Conservation (phyloP, 2,329 filamentous ascomycete genomes). For the Rhytidhysteron rufulum region DNA sequence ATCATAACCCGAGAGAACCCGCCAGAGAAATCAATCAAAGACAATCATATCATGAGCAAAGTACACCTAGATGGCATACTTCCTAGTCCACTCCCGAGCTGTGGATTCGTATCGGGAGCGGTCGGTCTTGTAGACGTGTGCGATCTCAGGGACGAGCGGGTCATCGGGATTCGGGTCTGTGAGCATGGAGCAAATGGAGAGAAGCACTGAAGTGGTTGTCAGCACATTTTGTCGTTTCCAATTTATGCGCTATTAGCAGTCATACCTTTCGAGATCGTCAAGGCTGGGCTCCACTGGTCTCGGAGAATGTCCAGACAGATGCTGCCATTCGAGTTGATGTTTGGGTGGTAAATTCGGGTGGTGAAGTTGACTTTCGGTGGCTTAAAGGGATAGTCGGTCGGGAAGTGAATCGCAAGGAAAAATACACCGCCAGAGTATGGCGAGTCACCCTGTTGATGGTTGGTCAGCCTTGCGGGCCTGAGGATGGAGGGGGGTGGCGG, state of each 20-base stretch:
- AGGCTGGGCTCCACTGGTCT: slow-evolving; percentile 97
- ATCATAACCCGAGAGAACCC: too few species aligned
- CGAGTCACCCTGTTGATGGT: slow-evolving; percentile 68
- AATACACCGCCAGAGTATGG: slow-evolving; percentile 98
- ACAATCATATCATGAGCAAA: too few species aligned
- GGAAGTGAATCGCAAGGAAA: slow-evolving; percentile 98
- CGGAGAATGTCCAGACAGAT: slow-evolving; percentile 98
- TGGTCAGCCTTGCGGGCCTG: slow-evolving; percentile 26
- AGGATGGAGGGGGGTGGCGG: slow-evolving; percentile 8
- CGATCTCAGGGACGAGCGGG: slow-evolving; percentile 96
- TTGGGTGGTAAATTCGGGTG: slow-evolving; percentile 98
- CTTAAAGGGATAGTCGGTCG: slow-evolving; percentile 99
- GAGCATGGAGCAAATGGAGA: slow-evolving; percentile 99
- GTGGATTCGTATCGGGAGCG: slow-evolving; percentile 93
- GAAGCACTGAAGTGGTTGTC: slow-evolving; percentile 62
- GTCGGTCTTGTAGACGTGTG: slow-evolving; percentile 99
- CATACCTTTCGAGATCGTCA: slow-evolving; percentile 97
- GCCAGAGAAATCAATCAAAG: too few species aligned
- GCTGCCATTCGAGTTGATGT: slow-evolving; percentile 99
- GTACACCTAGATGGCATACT: slow-evolving; percentile 85
- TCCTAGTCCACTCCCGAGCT: slow-evolving; percentile 96
- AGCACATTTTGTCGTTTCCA: too few species aligned
- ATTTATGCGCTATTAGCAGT: too few species aligned
- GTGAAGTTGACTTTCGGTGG: slow-evolving; percentile 99
- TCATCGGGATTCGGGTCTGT: slow-evolving; percentile 99